phyloP scores from a whole-genome alignment of 176 grass and related monocot genomes.

The Bolboschoenus planiculmis region DNA sequence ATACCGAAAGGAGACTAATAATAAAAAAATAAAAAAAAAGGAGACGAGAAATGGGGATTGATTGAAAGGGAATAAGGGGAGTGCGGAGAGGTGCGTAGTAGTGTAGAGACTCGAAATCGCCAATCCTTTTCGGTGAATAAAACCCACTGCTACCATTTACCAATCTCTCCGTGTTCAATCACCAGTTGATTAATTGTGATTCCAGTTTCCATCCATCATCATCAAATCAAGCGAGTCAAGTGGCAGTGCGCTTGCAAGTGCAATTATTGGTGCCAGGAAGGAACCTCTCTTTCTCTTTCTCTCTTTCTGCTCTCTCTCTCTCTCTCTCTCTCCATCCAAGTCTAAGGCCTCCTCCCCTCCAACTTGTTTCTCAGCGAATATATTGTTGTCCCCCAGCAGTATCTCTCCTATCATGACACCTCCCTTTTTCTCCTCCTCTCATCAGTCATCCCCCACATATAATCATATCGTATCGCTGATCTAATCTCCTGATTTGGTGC shows the following conservation, averaged over 20 bases:
- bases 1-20: not conserved
- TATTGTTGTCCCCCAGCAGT: slow-evolving; percentile 26
- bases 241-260: not conserved
- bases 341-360: slow-evolving; percentile 15
- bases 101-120: slow-evolving; percentile 26
- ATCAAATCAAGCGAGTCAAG: not conserved
- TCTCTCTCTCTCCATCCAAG: not conserved
- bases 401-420: slow-evolving; percentile 22
- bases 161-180: not conserved
- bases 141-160: not conserved
- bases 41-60: not conserved
- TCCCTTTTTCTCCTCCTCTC: slow-evolving; percentile 19
- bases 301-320: not conserved
- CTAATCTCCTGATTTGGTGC: not conserved
- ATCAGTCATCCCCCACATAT: too few species aligned
- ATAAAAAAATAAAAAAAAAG: not conserved
- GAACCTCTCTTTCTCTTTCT: not conserved
- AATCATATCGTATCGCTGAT: not conserved
- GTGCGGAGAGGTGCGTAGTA: not conserved
- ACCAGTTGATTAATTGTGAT: slow-evolving; percentile 13
- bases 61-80: not conserved
- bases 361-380: slow-evolving; percentile 33
- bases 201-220: slow-evolving; percentile 20
- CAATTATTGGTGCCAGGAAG: slow-evolving; percentile 27
- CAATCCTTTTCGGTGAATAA: slow-evolving; percentile 29